Evolutionary conservation across 495 filamentous ascomycete genomes (phyloP).

Genomic region (Letharia lupina): DNA sequence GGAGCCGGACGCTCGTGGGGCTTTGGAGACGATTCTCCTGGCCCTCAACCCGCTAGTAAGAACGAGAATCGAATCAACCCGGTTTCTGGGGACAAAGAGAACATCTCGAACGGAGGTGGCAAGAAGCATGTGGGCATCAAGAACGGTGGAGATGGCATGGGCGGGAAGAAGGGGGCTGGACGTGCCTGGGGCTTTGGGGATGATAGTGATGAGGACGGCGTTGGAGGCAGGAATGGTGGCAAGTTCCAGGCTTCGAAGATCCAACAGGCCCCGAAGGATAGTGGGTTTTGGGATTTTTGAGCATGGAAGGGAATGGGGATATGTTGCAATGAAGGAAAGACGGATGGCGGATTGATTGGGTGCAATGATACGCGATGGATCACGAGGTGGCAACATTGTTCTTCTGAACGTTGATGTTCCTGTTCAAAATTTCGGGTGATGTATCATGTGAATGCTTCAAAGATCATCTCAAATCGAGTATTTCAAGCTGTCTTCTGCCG

Average conservation of each 20-base stretch:
- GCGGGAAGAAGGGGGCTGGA: slow-evolving; percentile 53
- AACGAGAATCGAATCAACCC: slow-evolving; percentile 20
- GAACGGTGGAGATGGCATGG: slow-evolving; percentile 66
- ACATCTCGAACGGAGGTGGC: slow-evolving; percentile 19
- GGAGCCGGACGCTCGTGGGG: slow-evolving; percentile 52
- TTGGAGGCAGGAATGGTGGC: slow-evolving; percentile 30
- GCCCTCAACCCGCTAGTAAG: slow-evolving; percentile 24
- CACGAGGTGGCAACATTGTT: neutral
- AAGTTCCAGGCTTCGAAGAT: slow-evolving; percentile 32
- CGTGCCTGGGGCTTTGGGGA: slow-evolving; percentile 52
- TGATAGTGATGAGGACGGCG: slow-evolving; percentile 41
- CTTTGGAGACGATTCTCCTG: slow-evolving; percentile 35
- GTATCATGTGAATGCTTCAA: neutral
- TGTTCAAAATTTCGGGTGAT: neutral
- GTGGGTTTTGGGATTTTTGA: slow-evolving; percentile 46
- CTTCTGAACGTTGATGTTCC: neutral
- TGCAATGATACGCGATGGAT: neutral
- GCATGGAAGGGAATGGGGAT: neutral
- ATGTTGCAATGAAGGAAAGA: slow-evolving; percentile 10
- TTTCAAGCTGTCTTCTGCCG: neutral
- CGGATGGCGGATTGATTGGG: neutral
- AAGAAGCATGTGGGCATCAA: slow-evolving; percentile 40
- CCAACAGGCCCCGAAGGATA: slow-evolving; percentile 29
- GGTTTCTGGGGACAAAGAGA: slow-evolving; percentile 24
- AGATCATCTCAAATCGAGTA: neutral